A percentile compares a stretch with the other conserved stretches of the same genome.
phyloP scores from a whole-genome alignment of 1,284 basidiomycete genomes.

The Fomitiporia mediterranea region DNA sequence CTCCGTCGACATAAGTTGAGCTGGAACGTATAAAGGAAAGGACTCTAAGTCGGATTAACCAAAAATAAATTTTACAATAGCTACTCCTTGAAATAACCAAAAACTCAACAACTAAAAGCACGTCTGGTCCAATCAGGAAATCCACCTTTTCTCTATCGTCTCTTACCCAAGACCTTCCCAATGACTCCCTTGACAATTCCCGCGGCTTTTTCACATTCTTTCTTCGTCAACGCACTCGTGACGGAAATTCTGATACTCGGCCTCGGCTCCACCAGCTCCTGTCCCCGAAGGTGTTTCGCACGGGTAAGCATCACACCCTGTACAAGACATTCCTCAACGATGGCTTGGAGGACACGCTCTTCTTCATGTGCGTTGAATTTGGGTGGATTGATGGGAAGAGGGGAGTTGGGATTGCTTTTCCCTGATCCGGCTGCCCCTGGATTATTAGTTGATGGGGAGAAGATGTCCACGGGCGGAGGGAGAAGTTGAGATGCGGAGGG shows the following conservation, averaged over 20 bases:
- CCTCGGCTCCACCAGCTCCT: slow-evolving; percentile 77
- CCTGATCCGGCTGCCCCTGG: slow-evolving; percentile 20
- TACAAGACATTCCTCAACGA: slow-evolving; percentile 77
- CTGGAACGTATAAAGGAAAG: no score
- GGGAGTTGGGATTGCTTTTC: slow-evolving; percentile 39
- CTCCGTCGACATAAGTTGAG: no score
- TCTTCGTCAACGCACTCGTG: slow-evolving; percentile 73
- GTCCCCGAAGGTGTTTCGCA: slow-evolving; percentile 74
- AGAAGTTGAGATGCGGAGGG: slow-evolving; percentile 32
- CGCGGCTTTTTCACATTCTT: slow-evolving; percentile 90
- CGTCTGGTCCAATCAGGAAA: no score
- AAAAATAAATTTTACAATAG: no score
- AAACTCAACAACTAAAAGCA: no score
- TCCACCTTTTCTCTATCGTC: slow-evolving; percentile 31
- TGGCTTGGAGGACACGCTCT: slow-evolving; percentile 78
- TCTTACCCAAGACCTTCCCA: slow-evolving; percentile 60
- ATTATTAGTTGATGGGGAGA: slow-evolving; percentile 27
- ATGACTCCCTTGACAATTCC: slow-evolving; percentile 71
- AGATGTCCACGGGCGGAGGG: slow-evolving; percentile 30
- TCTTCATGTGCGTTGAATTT: slow-evolving; percentile 64
- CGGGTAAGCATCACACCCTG: slow-evolving; percentile 82
- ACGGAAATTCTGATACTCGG: slow-evolving; percentile 89
- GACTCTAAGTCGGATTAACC: no score
- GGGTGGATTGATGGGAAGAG: slow-evolving; percentile 38
- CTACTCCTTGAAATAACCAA: no score